phyloP scores from a whole-genome alignment of 805 yeast species.

The Crinitomyces ghanaensis region DNA sequence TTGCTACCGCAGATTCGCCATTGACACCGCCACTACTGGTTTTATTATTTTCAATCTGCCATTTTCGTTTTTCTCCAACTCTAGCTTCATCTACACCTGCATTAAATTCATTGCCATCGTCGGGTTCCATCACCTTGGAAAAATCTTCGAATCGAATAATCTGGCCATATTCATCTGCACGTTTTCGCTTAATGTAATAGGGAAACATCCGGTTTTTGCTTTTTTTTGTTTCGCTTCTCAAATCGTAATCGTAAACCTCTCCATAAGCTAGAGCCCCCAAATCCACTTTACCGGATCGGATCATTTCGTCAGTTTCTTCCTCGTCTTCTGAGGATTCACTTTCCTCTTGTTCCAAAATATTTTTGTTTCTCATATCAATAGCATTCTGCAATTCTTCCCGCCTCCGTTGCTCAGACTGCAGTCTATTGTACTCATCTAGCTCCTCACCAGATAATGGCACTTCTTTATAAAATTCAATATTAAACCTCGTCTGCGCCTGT shows the following conservation, averaged over 20 bases:
- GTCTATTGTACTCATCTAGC: constrained; percentile 20
- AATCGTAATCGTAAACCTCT: constrained; percentile 43
- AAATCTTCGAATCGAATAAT: constrained; percentile 56
- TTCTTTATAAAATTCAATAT: constrained; percentile 14
- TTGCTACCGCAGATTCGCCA: constrained; percentile 2
- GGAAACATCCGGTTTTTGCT: constrained; percentile 62
- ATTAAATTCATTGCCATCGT: constrained; percentile 16
- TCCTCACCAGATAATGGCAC: constrained; percentile 27
- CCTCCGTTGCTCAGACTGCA: constrained; percentile 15
- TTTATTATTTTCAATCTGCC: constrained; percentile 21
- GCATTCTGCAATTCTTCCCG: constrained; percentile 23
- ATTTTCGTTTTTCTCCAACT: constrained; percentile 27
- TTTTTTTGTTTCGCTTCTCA: constrained; percentile 34
- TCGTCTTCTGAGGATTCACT: constrained; percentile 21
- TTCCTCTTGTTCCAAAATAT: constrained; percentile 28
- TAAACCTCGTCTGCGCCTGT: constrained; percentile 6
- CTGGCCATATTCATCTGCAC: constrained; percentile 83
- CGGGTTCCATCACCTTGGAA: constrained; percentile 11
- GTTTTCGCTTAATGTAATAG: constrained; percentile 42
- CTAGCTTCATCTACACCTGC: constrained; percentile 19
- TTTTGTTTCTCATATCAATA: constrained; percentile 27
- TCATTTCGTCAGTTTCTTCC: constrained; percentile 22
- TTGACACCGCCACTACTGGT: too few relatives aligned
- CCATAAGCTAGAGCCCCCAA: constrained; percentile 20
- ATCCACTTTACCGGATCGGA: constrained; percentile 18